These are phyloP conservation scores for Vaccinium corymbosum DNA, from an alignment of 148 eudicot genomes.

Conservation along the genomic window DNA sequence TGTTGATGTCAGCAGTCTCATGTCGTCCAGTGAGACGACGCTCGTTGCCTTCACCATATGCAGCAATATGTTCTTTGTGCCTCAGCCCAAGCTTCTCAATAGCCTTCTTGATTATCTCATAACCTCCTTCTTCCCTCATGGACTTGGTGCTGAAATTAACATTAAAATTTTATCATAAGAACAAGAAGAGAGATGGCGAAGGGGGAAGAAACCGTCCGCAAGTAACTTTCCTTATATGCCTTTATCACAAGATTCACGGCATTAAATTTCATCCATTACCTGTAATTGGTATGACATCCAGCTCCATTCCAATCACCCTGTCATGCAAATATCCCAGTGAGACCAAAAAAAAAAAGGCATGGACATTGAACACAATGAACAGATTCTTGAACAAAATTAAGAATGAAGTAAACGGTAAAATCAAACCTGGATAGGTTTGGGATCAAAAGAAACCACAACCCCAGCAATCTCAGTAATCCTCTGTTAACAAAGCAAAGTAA, in stretches of 20 bases:
- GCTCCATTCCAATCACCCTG: slow-evolving; percentile 70
- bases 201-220: background rate
- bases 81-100: slow-evolving; percentile 45
- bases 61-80: slow-evolving; percentile 56
- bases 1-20: slow-evolving; percentile 50
- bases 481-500: slow-evolving; percentile 21
- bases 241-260: background rate
- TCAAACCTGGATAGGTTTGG: slow-evolving; percentile 49
- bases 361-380: background rate
- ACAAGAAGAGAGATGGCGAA: background rate
- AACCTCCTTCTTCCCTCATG: slow-evolving; percentile 50
- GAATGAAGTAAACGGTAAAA: background rate
- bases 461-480: slow-evolving; percentile 58
- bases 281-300: slow-evolving; percentile 53
- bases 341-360: background rate
- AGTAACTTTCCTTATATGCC: background rate
- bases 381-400: background rate
- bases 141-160: slow-evolving; percentile 37
- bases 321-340: background rate
- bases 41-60: slow-evolving; percentile 58
- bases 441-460: slow-evolving; percentile 49
- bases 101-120: slow-evolving; percentile 43
- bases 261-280: slow-evolving; percentile 18
- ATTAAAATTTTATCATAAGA: background rate
- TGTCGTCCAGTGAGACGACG: slow-evolving; percentile 60